These are phyloP conservation scores for Hypoxylon sp. DNA, from an alignment of 2,329 filamentous ascomycete species.

Conservation along the genomic window DNA sequence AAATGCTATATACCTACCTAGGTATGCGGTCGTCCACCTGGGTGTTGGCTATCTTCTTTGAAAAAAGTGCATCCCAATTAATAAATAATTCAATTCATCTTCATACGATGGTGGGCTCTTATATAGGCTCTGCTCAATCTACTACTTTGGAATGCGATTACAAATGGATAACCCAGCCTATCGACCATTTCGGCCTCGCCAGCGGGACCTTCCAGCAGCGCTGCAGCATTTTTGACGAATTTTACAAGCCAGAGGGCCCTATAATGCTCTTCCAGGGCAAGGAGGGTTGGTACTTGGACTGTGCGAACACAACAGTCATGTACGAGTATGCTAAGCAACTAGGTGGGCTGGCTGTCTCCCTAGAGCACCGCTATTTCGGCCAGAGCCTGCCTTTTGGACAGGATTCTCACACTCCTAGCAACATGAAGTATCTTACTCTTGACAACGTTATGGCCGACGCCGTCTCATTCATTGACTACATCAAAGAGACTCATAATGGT, in stretches of 20 bases:
- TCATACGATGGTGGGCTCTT: not conserved
- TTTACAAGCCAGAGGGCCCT: slow-evolving; percentile 25
- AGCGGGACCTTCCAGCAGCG: slow-evolving; percentile 24
- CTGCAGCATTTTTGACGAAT: slow-evolving; percentile 23
- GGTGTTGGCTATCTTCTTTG: not conserved
- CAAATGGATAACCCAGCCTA: too few species aligned
- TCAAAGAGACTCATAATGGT: slow-evolving; percentile 13
- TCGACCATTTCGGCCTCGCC: slow-evolving; percentile 10
- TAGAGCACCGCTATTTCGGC: slow-evolving; percentile 27
- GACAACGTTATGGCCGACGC: slow-evolving; percentile 29
- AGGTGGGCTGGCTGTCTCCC: slow-evolving; percentile 17
- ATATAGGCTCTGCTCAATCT: not conserved
- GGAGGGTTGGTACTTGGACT: slow-evolving; percentile 15
- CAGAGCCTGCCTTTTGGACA: slow-evolving; percentile 23
- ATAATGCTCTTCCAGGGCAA: slow-evolving; percentile 28
- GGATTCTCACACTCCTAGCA: slow-evolving; percentile 6
- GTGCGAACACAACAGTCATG: slow-evolving; percentile 24
- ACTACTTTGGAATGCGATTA: slow-evolving; percentile 18
- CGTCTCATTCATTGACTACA: slow-evolving; percentile 14
- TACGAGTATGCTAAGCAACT: slow-evolving; percentile 23
- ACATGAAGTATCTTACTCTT: slow-evolving; percentile 21
- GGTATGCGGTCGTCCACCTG: not conserved
- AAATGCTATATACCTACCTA: not conserved
- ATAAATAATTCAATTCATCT: not conserved
- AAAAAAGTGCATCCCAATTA: not conserved